These are phyloP conservation scores for Ogataea trehaloabstinens DNA, from an alignment of 805 yeast species.

Conservation along the genomic window DNA sequence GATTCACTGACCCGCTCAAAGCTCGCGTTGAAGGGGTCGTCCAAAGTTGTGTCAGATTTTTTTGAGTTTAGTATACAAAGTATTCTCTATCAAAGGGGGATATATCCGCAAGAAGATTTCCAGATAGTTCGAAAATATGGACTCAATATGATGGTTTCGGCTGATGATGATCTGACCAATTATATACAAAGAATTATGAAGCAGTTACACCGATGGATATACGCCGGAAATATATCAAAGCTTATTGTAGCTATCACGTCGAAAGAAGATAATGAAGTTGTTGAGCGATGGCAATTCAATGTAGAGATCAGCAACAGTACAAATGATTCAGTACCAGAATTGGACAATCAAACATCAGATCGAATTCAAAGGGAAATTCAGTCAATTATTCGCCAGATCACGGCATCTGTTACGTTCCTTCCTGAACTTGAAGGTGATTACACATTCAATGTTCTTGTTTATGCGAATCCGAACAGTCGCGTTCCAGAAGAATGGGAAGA, in stretches of 20 bases:
- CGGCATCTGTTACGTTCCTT: slow-evolving; percentile 81
- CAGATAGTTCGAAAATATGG: slow-evolving; percentile 76
- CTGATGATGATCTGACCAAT: slow-evolving; percentile 70
- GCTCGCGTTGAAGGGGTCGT: slow-evolving; percentile 71
- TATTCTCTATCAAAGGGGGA: slow-evolving; percentile 84
- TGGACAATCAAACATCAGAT: slow-evolving; percentile 33
- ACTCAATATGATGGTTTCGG: slow-evolving; percentile 64
- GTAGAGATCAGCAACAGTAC: slow-evolving; percentile 39
- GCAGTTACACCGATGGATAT: slow-evolving; percentile 75
- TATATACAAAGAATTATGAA: slow-evolving; percentile 66
- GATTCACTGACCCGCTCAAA: slow-evolving; percentile 41
- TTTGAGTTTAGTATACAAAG: slow-evolving; percentile 79
- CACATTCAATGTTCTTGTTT: slow-evolving; percentile 83
- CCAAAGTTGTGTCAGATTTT: slow-evolving; percentile 77
- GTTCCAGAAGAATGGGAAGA: slow-evolving; percentile 87
- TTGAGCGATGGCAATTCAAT: slow-evolving; percentile 87
- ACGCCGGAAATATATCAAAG: slow-evolving; percentile 62
- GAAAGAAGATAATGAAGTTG: slow-evolving; percentile 61
- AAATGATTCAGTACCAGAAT: slow-evolving; percentile 6
- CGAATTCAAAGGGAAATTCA: slow-evolving; percentile 76
- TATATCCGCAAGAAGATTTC: slow-evolving; percentile 87
- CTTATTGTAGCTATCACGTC: slow-evolving; percentile 72
- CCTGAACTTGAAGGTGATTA: slow-evolving; percentile 66
- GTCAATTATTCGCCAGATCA: slow-evolving; percentile 81
- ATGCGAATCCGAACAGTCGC: slow-evolving; percentile 64